phyloP scores from a whole-genome alignment of 2,329 filamentous ascomycete species.

The Colletotrichum liaoningense region DNA sequence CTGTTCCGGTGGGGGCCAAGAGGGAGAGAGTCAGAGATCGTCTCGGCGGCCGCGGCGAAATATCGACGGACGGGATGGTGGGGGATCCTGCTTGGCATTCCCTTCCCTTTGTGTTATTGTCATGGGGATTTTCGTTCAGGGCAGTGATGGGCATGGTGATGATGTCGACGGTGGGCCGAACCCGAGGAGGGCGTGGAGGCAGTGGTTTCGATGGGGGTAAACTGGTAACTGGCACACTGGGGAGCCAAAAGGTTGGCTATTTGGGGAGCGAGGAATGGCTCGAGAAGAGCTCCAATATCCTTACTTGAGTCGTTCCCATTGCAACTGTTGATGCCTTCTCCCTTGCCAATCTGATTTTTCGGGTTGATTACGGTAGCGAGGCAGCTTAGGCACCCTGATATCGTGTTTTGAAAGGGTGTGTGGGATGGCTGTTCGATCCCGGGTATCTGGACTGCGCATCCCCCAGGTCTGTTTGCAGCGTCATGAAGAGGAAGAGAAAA shows the following conservation, averaged over 20 bases:
- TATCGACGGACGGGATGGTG: neutral
- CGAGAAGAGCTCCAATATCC: neutral
- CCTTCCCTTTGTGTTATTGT: neutral
- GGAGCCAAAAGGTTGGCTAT: conserved; percentile 1
- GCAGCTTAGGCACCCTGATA: neutral
- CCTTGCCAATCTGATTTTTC: neutral
- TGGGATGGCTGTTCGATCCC: neutral
- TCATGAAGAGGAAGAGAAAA: neutral
- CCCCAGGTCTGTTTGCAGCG: neutral
- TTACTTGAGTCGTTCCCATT: neutral
- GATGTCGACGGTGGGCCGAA: conserved; percentile 18
- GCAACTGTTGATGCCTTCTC: neutral
- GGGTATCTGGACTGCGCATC: neutral
- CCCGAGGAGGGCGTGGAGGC: neutral
- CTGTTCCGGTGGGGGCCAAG: neutral
- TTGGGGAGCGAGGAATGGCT: neutral
- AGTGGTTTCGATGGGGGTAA: neutral
- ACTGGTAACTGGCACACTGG: neutral
- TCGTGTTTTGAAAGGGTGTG: neutral
- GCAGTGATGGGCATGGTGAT: neutral
- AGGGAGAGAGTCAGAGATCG: neutral
- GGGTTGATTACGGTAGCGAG: neutral
- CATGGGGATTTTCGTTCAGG: neutral
- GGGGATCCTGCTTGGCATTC: neutral
- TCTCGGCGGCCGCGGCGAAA: neutral